Percentiles rank a stretch among this genome's conserved stretches.
These are phyloP conservation scores for Irpex sp. DNA, from an alignment of 1,284 basidiomycete genomes.

Conservation along the genomic window DNA sequence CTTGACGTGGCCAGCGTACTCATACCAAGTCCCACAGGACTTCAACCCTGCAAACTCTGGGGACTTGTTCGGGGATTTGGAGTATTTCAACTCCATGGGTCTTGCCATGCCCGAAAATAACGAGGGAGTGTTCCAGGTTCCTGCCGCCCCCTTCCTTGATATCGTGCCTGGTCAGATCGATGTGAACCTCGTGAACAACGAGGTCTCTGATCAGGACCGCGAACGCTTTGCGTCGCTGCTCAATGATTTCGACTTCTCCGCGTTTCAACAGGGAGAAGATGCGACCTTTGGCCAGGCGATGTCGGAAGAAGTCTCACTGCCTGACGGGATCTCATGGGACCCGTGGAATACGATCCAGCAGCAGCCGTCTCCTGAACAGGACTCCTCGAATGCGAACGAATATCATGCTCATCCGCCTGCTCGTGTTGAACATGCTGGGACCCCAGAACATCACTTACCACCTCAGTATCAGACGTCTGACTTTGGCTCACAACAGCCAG, in stretches of 20 bases:
- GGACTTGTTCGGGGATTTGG: not conserved
- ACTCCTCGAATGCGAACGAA: not conserved
- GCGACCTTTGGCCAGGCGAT: not conserved
- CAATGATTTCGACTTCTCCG: not conserved
- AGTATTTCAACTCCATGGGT: slow-evolving; percentile 2
- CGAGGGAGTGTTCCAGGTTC: not conserved
- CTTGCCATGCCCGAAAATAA: not conserved
- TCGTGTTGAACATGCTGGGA: not conserved
- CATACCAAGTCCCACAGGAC: not conserved
- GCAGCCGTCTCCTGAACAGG: not conserved
- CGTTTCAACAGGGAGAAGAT: not conserved
- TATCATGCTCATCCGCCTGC: not conserved
- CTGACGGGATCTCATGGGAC: not conserved
- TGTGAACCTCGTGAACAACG: not conserved
- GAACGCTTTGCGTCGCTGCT: not conserved
- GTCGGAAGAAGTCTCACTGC: not conserved
- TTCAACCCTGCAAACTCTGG: not conserved
- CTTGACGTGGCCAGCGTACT: not conserved
- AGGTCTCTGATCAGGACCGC: not conserved
- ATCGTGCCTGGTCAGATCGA: not conserved
- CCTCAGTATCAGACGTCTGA: not conserved
- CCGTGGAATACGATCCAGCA: not conserved
- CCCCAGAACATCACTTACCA: not conserved
- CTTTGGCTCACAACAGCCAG: not conserved
- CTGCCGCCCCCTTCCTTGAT: not conserved